Base-by-base conservation (phyloP, 805 yeast genomes). In the Saccharomyces jurei region DNA sequence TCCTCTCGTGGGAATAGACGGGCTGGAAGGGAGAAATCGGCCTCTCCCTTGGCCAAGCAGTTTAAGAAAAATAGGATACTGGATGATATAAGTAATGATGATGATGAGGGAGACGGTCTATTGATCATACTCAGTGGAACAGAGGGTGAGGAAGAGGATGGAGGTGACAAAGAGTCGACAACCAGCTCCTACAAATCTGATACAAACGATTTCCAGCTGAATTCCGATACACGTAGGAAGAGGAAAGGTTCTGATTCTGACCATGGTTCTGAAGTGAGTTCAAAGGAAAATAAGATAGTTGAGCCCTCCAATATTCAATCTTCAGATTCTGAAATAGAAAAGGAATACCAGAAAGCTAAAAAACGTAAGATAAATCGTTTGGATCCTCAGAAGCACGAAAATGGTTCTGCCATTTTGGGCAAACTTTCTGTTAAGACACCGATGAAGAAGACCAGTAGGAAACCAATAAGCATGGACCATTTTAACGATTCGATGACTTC, bases 161-260 rank as follows among this genome's bases (percentile, higher is more conserved):
- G 44, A 54, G 63, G 1, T 58, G 61, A 52, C 53, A 63, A 55
- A 57, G 25, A 60, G 25, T n/a, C 10, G 5, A 17, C 17, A 17
- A 6, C 44, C 8, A 8, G 25, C 22, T 17, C 44, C 22, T 17
- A 17, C 22, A 36, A 36, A 17, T 36, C 44, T 6, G 44, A 36
- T 9, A 56, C 54, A 13, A 62, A 60, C 46, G 60, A 54, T n/a
- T 53, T 53, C 28, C 54, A 53, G 28, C 53, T 53, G 26, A 36
- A 36, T 36, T 36, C 25, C 25, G 13, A 17, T 9, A 17, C 44
- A 17, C 17, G 25, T 21, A 36, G 10, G 25, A 36, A 36, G 17
- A 36, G 44, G 44, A 36, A 36, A 36, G 44, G 25, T 4, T 25
- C 22, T 6, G 50, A n/a, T 48, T 48, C 50, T 14, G 50, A 48